Evolutionary conservation across 2,329 filamentous ascomycete genomes (phyloP), one percentile per base, ranked within the genome.

Genomic region (Phialocephala sp.): DNA sequence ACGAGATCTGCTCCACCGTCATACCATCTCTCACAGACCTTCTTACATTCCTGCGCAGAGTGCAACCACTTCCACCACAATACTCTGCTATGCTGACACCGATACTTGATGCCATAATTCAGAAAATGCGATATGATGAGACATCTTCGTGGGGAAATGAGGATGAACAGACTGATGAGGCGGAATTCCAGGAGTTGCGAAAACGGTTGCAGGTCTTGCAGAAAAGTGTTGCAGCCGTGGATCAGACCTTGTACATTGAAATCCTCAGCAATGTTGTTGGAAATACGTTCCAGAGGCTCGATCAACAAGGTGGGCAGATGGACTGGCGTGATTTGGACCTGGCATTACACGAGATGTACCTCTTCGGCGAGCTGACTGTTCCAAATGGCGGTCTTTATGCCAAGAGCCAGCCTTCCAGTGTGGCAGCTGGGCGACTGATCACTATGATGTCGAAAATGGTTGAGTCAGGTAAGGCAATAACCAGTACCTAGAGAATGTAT

Each of bases 101-200:
- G 4, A 93, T 98, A 60, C 82, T 99, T 65, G 92, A 97, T 77
- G 93, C 93, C 62, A 94, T 98, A 73, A 91, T 99, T 66, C 84
- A 87, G 63, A 99, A 99, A 81, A 97, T 98, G 93, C 90, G 94
- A 76, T 98, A 97, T 75, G 95, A 99, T 73, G 94, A 97, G 76
- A 97, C 94, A 6, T 91, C 92, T 1, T 90, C 87, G 22, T 98
- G 94, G 94, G 94, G 94, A 43, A 89, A 94, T 65, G 94, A 97
- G 76, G 93, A 97, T 72, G 94, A 97, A 72, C 91, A 97, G 77
- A 97, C 93, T 1, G 95, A 98, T 73, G 95, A 99, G 79, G 95
- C 94, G 32, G 95, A 99, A 77, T 99, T 99, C 73, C 92, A 97
- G 75, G 95, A 99, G 72, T 84, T 99, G 62, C 89, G 96, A 66